Evolutionary conservation across 2,329 filamentous ascomycete genomes (phyloP), one percentile per base, ranked within the genome.

Genomic region (Dothiorella sarmentorum): DNA sequence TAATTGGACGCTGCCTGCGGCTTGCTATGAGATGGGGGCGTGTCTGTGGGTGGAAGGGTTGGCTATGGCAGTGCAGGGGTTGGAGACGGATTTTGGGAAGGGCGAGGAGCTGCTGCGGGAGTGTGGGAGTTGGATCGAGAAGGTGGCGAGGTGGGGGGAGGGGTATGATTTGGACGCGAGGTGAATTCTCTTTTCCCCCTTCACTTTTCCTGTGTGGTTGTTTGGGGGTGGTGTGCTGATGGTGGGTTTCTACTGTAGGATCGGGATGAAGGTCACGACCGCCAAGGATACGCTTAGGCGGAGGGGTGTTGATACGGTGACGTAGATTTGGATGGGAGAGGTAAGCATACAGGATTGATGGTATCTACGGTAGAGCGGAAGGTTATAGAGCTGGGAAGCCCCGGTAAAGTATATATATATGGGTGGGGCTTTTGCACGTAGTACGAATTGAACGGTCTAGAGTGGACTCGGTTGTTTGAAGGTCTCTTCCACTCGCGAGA

Each of bases 1-100:
- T 60, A 86, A 88, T 66, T 92, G 89, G 77, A 79, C 85, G 9
- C 77, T 82, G 6, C 90, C 93, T 0, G 84, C 86, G 0, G 91
- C 89, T 1, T 81, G 90, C 64, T 97, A 97, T 72, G 94, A 99
- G 74, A 84, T 94, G 77, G 91, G 86, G 0, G 90, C 89, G 7
- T 84, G 90, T 57, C 77, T 87, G 1, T 99, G 93, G 92, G 80
- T 82, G 59, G 88, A 93, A 66, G 65, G 78, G 66, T 7, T 70
- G 70, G 73, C 79, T 74, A 62, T 57, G 22, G 72, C 71, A 27
- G 75, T 73, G 22, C 17, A 31, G 13, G 43, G 24, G 35, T 11
- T 38, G 15, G 49, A 15, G 4, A 24, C 15, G 27, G 42, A 26
- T n/a, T n/a, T 9, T 15, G 49, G 24, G 17, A n/a, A 18, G 24